A percentile compares a stretch with the other conserved stretches of the same genome.
phyloP scores from a whole-genome alignment of 2,329 filamentous ascomycete genomes.

The Microsporum audouinii region DNA sequence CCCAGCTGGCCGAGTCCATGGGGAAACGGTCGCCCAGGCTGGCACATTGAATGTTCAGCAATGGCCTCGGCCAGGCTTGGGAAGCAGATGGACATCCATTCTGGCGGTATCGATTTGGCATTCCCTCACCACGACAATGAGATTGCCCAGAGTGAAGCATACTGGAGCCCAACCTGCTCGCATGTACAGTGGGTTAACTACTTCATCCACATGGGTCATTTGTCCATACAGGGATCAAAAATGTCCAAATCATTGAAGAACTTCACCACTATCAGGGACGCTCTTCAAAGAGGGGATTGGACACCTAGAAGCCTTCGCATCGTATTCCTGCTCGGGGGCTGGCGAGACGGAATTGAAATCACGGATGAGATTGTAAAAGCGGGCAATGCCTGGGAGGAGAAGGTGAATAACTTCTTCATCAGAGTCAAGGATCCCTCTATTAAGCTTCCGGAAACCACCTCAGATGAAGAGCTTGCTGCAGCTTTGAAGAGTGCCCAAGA shows the following conservation, averaged over 20 bases:
- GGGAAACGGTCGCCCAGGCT: conserved; percentile 79
- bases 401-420: conserved; percentile 59
- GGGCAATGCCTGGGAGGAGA: conserved; percentile 68
- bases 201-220: conserved; percentile 89
- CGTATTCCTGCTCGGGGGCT: conserved; percentile 75
- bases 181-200: conserved; percentile 79
- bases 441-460: conserved; percentile 46
- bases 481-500: conserved; percentile 45
- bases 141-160: conserved; percentile 80
- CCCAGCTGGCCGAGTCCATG: conserved; percentile 81
- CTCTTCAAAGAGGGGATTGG: conserved; percentile 57
- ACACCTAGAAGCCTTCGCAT: conserved; percentile 70
- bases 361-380: conserved; percentile 68
- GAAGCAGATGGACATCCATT: conserved; percentile 79
- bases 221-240: conserved; percentile 79
- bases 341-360: conserved; percentile 87
- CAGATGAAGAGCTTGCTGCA: conserved; percentile 59
- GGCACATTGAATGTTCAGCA: conserved; percentile 95
- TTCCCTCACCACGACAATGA: conserved; percentile 94
- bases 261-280: conserved; percentile 84
- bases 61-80: conserved; percentile 90
- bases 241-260: conserved; percentile 97
- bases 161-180: conserved; percentile 45
- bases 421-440: conserved; percentile 41
- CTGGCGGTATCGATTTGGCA: conserved; percentile 78